These are phyloP conservation scores for Fonsecaea nubica DNA, from an alignment of 2,329 filamentous ascomycete genomes.

Conservation along the genomic window DNA sequence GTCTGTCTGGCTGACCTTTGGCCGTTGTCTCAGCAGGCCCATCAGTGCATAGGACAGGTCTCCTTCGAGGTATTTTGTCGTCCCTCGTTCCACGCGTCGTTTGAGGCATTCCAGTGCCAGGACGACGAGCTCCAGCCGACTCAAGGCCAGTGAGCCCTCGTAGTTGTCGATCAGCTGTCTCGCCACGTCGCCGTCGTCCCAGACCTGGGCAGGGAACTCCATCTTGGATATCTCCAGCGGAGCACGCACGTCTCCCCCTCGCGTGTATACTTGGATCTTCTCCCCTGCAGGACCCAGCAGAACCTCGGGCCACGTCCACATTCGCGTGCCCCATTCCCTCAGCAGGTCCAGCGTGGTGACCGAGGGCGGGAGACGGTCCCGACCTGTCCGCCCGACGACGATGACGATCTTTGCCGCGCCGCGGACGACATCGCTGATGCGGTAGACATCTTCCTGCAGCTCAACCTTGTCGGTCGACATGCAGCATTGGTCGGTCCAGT, in stretches of 20 bases:
- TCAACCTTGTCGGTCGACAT: constrained; percentile 47
- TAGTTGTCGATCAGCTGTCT: constrained; percentile 56
- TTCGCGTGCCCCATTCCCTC: constrained; percentile 52
- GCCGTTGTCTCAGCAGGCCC: constrained; percentile 53
- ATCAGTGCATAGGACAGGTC: constrained; percentile 57
- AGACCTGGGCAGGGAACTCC: constrained; percentile 51
- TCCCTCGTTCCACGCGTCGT: constrained; percentile 42
- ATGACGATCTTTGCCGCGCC: constrained; percentile 53
- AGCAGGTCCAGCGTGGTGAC: constrained; percentile 44
- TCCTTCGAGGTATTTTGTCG: constrained; percentile 47
- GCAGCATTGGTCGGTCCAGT: constrained; percentile 55
- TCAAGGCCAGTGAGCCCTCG: constrained; percentile 51
- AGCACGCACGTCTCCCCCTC: constrained; percentile 39
- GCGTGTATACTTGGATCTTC: constrained; percentile 46
- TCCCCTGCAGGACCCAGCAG: constrained; percentile 45
- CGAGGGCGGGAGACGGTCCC: constrained; percentile 34
- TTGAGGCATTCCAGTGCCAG: constrained; percentile 52
- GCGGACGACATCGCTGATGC: constrained; percentile 56
- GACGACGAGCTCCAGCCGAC: constrained; percentile 51
- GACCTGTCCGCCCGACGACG: constrained; percentile 46
- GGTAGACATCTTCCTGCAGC: constrained; percentile 49
- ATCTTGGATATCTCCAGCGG: constrained; percentile 47
- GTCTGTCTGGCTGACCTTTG: constrained; percentile 49
- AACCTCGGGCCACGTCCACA: constrained; percentile 58
- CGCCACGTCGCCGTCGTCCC: constrained; percentile 49